phyloP scores from a whole-genome alignment of 495 filamentous ascomycete species.

The Podospora pseudopauciseta region DNA sequence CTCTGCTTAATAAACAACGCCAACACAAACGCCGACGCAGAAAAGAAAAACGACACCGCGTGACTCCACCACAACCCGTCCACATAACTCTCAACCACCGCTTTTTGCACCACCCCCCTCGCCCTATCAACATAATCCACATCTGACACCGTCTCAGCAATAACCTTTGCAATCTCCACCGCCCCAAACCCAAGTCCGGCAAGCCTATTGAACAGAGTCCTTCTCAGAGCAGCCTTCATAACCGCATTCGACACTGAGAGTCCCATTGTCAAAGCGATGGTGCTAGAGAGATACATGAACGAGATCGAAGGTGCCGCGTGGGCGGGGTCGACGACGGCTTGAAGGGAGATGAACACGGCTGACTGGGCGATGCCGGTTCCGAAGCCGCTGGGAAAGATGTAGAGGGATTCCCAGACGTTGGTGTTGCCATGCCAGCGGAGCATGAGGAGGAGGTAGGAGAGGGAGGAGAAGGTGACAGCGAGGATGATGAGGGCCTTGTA shows the following conservation, averaged over 20 bases:
- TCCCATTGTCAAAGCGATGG: constrained; percentile 51
- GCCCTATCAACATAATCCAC: constrained; percentile 51
- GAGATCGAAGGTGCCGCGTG: constrained; percentile 56
- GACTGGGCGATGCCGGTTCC: constrained; percentile 53
- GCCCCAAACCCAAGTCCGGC: constrained; percentile 23
- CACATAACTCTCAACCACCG: constrained; percentile 35
- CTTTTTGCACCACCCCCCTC: constrained; percentile 31
- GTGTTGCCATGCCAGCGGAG: constrained; percentile 62
- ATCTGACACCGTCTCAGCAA: constrained; percentile 39
- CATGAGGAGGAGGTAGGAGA: constrained; percentile 54
- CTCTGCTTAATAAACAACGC: constrained; percentile 28
- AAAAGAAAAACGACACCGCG: constrained; percentile 29
- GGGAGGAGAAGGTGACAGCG: constrained; percentile 47
- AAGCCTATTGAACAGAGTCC: constrained; percentile 25
- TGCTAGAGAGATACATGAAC: constrained; percentile 50
- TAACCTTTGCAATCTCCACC: constrained; percentile 31
- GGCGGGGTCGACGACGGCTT: constrained; percentile 46
- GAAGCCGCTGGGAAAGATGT: constrained; percentile 56
- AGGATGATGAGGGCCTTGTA: constrained; percentile 55
- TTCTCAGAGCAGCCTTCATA: constrained; percentile 30
- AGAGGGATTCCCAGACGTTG: constrained; percentile 56
- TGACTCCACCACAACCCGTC: constrained; percentile 41
- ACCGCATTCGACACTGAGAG: constrained; percentile 49
- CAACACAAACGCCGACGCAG: constrained; percentile 20
- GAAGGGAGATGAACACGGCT: constrained; percentile 56